Evolutionary conservation across 2,329 filamentous ascomycete genomes (phyloP), one percentile per base, ranked within the genome.

Genomic region (Aspergillus fumigatus): DNA sequence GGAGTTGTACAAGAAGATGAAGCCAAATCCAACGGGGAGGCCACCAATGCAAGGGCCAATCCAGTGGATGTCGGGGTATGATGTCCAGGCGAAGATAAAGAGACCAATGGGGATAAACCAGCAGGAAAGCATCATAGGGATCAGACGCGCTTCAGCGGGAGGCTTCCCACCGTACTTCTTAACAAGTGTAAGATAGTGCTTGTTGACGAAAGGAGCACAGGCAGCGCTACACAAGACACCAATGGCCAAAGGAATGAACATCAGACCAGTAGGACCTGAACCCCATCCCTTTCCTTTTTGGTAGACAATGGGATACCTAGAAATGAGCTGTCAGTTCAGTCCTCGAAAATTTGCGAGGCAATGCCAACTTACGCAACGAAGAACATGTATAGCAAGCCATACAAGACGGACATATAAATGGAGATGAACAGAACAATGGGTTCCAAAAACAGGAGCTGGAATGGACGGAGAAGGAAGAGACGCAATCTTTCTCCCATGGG

Each of bases 391-490:
- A 73, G 76, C 3, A 81, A 62, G 6, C 77, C 77, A 52, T 78
- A 77, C 1, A 93, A 80, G 1, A 94, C 88, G 2, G 85, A 88
- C 89, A 94, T 95, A 79, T 95, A 96, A 1, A 95, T 62, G 0
- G 87, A 85, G 65, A 96, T 88, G 66, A 94, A 84, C 63, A 96
- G 84, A 50, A 96, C 90, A 67, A 96, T 96, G 41, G 89, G 84
- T 73, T 96, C 91, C 59, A 82, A 77, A 73, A 94, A 93, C 35
- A 96, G 83, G 1, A 96, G 84, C 77, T 94, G 89, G 77, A 96
- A 90, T 1, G 91, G 92, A 4, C 91, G 85, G 60, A 94, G 69
- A 41, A 96, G 77, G 80, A 94, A 93, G 64, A 94, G 81, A 23
- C 79, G 76, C 27, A 95, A 76, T 50, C 87, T 83, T 69, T 94